phyloP scores from a whole-genome alignment of 2,329 filamentous ascomycete genomes.

The Nannizziopsis barbatae region DNA sequence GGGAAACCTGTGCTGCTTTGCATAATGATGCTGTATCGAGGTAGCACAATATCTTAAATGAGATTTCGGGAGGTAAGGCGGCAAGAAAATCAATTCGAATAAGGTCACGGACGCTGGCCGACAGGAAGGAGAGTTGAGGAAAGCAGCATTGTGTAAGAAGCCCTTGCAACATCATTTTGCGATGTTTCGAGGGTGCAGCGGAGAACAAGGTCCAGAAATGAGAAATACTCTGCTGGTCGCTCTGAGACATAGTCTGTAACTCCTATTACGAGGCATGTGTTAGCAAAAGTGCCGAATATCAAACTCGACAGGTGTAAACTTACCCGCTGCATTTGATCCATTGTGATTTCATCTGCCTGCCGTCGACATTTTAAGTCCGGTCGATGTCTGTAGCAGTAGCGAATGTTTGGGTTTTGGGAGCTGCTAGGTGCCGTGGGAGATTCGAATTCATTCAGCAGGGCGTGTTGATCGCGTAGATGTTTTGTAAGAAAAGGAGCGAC shows the following conservation, averaged over 20 bases:
- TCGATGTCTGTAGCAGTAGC: slow-evolving; percentile 89
- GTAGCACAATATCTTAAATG: slow-evolving; percentile 84
- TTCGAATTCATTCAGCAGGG: slow-evolving; percentile 38
- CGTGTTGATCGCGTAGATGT: slow-evolving; percentile 76
- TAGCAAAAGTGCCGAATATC: slow-evolving; percentile 13
- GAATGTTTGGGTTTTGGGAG: slow-evolving; percentile 56
- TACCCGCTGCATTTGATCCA: slow-evolving; percentile 87
- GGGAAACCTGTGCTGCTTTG: slow-evolving; percentile 89
- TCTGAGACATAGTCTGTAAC: slow-evolving; percentile 66
- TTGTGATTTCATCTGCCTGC: slow-evolving; percentile 87
- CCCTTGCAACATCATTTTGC: slow-evolving; percentile 91
- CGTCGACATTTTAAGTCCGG: slow-evolving; percentile 89
- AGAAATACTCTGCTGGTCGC: slow-evolving; percentile 88
- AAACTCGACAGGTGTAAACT: not conserved
- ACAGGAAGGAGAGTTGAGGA: slow-evolving; percentile 86
- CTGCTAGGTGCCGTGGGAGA: slow-evolving; percentile 11
- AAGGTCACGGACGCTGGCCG: slow-evolving; percentile 79
- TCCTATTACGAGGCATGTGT: slow-evolving; percentile 43
- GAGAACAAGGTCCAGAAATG: slow-evolving; percentile 98
- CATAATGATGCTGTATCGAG: slow-evolving; percentile 90
- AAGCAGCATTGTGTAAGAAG: slow-evolving; percentile 97
- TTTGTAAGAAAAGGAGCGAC: slow-evolving; percentile 75
- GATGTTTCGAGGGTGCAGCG: slow-evolving; percentile 82
- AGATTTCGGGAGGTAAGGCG: slow-evolving; percentile 77
- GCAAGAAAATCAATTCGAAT: slow-evolving; percentile 95